Evolutionary conservation across 495 filamentous ascomycete genomes (phyloP), one percentile per base, ranked within the genome.

Genomic region (Massariosphaeria phaeospora): DNA sequence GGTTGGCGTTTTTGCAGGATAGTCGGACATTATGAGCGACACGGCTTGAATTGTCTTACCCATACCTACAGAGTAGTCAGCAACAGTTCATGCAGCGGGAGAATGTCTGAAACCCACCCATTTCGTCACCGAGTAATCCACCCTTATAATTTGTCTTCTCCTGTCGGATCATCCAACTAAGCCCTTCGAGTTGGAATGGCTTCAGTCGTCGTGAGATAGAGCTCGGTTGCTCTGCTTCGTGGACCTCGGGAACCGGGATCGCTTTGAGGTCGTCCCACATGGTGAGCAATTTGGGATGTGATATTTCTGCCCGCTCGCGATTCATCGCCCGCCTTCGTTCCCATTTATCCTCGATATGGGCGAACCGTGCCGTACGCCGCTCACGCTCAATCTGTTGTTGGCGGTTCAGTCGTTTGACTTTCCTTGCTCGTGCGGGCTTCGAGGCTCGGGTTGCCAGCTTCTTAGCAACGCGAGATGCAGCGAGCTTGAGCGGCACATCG

Each of bases 11-110:
- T 82, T 81, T 27, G 84, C 86, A 15, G 91, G 90, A 59, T 85
- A 95, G 66, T 98, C 91, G 6, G 90, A 95, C 91, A 97, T 98
- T 66, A 98, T 88, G 12, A 97, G 76, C 8, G 91, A 94, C 6
- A 98, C 90, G 1, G 93, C 90, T 67, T 98, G 93, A 33, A 98
- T 96, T 0, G 93, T 98, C 75, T 98, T 98, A 25, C 93, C 93
- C 79, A 97, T 93, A 17, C 48, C 46, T 49, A 10, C n/a, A 46
- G 30, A 49, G 21, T 10, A 24, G 18, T 35, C 26, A 35, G 46
- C 20, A n/a, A 18, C 35, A 3, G 4, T 4, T 23, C 3, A 46
- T 17, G 10, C 17, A 33, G 27, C 5, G 3, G 9, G 17, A 29
- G 25, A 15, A 33, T 3, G 9, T 13, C 7, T 7, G 18, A 29